These are phyloP conservation scores for Tillandsia leiboldiana DNA, from an alignment of 176 grass and related monocot genomes.

Conservation along the genomic window DNA sequence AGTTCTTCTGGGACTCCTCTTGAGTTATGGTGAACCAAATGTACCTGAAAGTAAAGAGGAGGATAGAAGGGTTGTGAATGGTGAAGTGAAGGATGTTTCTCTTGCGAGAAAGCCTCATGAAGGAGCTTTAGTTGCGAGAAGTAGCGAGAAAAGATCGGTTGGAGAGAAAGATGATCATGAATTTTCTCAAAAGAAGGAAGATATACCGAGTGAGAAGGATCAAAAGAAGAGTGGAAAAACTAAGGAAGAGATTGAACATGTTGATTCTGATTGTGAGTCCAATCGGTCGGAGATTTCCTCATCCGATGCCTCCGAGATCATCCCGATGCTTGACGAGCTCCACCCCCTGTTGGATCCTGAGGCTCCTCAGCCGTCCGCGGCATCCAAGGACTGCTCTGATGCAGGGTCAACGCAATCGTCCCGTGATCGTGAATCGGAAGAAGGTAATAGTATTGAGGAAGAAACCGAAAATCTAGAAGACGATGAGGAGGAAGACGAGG, in stretches of 20 bases:
- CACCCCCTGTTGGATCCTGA: slow-evolving; percentile 17
- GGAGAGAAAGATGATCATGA: not conserved
- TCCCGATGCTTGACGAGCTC: slow-evolving; percentile 32
- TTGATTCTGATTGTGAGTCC: slow-evolving; percentile 23
- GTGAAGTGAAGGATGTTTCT: not conserved
- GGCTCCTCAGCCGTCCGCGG: not conserved
- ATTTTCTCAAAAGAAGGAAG: not conserved
- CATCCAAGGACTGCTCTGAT: slow-evolving; percentile 10
- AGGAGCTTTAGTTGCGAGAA: slow-evolving; percentile 8
- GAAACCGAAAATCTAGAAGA: slow-evolving; percentile 14
- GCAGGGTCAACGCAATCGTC: slow-evolving; percentile 27
- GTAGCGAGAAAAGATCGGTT: slow-evolving; percentile 6
- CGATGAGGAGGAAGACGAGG: not conserved
- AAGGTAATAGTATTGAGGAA: slow-evolving; percentile 23
- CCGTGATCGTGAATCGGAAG: slow-evolving; percentile 32
- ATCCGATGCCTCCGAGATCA: slow-evolving; percentile 23
- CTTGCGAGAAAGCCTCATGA: not conserved
- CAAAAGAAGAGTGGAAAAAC: not conserved
- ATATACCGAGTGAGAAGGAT: not conserved
- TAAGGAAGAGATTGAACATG: not conserved
- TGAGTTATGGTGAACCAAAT: slow-evolving; percentile 37
- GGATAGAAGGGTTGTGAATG: slow-evolving; percentile 27
- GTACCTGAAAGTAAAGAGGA: slow-evolving; percentile 25
- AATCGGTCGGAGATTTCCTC: slow-evolving; percentile 18
- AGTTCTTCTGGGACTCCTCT: slow-evolving; percentile 35